Percentiles rank a stretch among this genome's conserved stretches.
phyloP scores from a whole-genome alignment of 2,329 filamentous ascomycete species.

The Hypoxylon sp. region DNA sequence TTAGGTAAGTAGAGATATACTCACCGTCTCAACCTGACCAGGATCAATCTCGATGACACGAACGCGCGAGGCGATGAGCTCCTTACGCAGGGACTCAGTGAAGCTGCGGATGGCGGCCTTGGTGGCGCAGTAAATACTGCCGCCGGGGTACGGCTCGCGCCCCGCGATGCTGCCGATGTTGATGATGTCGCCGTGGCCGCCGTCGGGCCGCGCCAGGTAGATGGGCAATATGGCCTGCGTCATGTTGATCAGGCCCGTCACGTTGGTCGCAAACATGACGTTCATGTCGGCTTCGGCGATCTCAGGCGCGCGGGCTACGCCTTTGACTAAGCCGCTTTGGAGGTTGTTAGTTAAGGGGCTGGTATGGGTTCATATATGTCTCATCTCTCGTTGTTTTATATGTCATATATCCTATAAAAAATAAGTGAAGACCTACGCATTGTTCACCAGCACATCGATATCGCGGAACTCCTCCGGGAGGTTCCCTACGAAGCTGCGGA shows the following conservation, averaged over 20 bases:
- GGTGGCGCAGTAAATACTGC: conserved; percentile 83
- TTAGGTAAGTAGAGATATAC: conserved; percentile 9
- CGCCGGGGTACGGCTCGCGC: conserved; percentile 79
- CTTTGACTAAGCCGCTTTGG: conserved; percentile 85
- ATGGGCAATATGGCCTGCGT: conserved; percentile 90
- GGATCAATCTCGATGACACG: conserved; percentile 82
- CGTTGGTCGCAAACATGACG: conserved; percentile 92
- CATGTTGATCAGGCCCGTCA: conserved; percentile 95
- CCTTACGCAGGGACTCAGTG: conserved; percentile 78
- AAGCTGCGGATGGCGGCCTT: conserved; percentile 83
- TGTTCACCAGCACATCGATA: conserved; percentile 93
- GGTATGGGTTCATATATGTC: not conserved
- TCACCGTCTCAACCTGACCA: conserved; percentile 80
- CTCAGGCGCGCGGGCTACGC: conserved; percentile 85
- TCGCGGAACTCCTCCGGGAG: conserved; percentile 87
- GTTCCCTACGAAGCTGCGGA: conserved; percentile 78
- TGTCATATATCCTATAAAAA: not conserved
- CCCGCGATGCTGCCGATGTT: conserved; percentile 78
- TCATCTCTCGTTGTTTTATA: not conserved
- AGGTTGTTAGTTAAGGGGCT: not conserved
- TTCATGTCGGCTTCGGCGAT: conserved; percentile 87
- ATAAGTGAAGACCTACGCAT: conserved; percentile 77
- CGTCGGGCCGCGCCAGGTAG: conserved; percentile 81
- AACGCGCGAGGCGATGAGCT: conserved; percentile 78
- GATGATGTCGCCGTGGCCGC: conserved; percentile 91